Conservation (phyloP, 2,329 filamentous ascomycete genomes). For the Erysiphe pulchra region DNA sequence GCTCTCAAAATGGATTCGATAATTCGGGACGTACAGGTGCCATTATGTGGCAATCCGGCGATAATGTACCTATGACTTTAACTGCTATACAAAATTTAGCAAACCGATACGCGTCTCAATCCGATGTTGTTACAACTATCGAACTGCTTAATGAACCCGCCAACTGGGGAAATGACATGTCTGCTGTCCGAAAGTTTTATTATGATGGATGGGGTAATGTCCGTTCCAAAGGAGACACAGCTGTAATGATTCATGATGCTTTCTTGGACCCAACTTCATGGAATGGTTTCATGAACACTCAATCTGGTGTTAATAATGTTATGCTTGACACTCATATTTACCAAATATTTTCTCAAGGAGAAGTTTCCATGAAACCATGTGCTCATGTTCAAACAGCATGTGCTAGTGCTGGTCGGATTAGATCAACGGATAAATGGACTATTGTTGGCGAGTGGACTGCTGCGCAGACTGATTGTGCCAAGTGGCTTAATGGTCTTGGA, state of each 20-base stretch:
- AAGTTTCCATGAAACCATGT: slow-evolving; percentile 15
- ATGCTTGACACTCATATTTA: slow-evolving; percentile 20
- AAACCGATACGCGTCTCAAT: slow-evolving; percentile 16
- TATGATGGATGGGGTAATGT: slow-evolving; percentile 25
- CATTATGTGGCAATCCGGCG: slow-evolving; percentile 21
- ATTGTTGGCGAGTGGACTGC: slow-evolving; percentile 20
- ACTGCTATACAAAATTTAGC: slow-evolving; percentile 16
- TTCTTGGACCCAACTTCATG: slow-evolving; percentile 27
- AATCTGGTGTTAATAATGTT: slow-evolving; percentile 15
- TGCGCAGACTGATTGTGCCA: slow-evolving; percentile 18
- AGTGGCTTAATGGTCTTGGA: slow-evolving; percentile 28
- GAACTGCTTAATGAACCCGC: slow-evolving; percentile 19
- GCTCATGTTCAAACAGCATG: slow-evolving; percentile 19
- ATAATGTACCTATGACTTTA: slow-evolving; percentile 16
- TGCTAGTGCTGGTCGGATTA: slow-evolving; percentile 12
- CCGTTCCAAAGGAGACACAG: slow-evolving; percentile 18
- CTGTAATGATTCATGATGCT: slow-evolving; percentile 31
- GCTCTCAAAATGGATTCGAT: slow-evolving; percentile 34
- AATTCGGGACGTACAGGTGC: slow-evolving; percentile 27
- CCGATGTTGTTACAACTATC: slow-evolving; percentile 18
- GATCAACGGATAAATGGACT: slow-evolving; percentile 12
- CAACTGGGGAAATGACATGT: slow-evolving; percentile 14
- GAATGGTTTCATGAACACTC: slow-evolving; percentile 36
- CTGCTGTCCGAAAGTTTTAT: slow-evolving; percentile 16
- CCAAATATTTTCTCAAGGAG: slow-evolving; percentile 16